Conservation (phyloP, 1,284 basidiomycete species). For the Ceratorhiza oryzae-sativae region DNA sequence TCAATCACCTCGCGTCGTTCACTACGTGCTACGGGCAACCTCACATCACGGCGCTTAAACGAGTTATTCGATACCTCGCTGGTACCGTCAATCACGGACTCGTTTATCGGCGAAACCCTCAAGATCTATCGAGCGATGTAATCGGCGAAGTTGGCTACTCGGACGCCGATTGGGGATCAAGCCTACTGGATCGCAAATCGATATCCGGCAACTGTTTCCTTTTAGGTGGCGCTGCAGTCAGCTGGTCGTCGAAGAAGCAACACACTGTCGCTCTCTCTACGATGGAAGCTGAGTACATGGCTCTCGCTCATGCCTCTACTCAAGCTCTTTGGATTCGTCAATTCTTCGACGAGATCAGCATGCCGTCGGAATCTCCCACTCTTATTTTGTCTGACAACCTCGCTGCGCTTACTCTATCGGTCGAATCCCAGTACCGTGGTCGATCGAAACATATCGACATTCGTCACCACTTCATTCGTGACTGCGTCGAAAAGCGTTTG, state of each 20-base stretch:
- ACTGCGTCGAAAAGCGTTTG: constrained; percentile 44
- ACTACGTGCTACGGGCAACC: constrained; percentile 48
- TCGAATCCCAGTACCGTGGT: constrained; percentile 49
- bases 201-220: constrained; percentile 46
- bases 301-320: constrained; percentile 48
- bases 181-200: constrained; percentile 40
- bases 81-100: constrained; percentile 44
- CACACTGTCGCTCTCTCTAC: constrained; percentile 50
- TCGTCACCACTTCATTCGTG: constrained; percentile 52
- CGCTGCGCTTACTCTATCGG: constrained; percentile 50
- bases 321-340: constrained; percentile 50
- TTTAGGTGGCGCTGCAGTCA: constrained; percentile 46
- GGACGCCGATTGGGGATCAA: constrained; percentile 32
- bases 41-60: constrained; percentile 52
- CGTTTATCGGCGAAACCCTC: neutral
- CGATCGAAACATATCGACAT: constrained; percentile 56
- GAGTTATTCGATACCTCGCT: constrained; percentile 50
- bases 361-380: constrained; percentile 43
- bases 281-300: constrained; percentile 54
- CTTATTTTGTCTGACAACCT: constrained; percentile 53
- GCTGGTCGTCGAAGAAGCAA: constrained; percentile 54
- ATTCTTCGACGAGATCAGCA: constrained; percentile 47
- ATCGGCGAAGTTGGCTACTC: constrained; percentile 8
- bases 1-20: constrained; percentile 52
- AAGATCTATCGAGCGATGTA: neutral